Conservation (phyloP, 2,329 filamentous ascomycete genomes). For the Fragosphaeria purpurea region DNA sequence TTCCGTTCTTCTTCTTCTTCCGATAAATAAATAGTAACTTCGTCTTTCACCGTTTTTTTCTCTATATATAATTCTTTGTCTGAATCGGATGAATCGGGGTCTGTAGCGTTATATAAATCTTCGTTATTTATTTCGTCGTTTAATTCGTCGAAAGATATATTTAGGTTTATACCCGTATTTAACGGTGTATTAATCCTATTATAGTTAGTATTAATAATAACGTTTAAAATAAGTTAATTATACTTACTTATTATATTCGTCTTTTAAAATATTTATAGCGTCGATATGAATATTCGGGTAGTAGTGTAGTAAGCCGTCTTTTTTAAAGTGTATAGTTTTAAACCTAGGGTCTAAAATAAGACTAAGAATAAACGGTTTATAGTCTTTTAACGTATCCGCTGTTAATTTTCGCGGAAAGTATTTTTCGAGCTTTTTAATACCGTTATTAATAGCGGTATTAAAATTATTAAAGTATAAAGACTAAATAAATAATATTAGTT, state of each 20-base stretch:
- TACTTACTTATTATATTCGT: not conserved
- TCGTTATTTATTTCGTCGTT: not conserved
- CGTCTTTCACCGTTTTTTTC: not conserved
- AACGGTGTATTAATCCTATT: not conserved
- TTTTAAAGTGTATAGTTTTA: no score
- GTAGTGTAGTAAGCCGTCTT: no score
- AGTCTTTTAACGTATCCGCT: no score
- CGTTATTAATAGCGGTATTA: not conserved
- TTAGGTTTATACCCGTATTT: not conserved
- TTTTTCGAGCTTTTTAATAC: not conserved
- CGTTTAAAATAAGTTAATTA: not conserved
- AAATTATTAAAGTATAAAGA: not conserved
- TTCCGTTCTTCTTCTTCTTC: not conserved
- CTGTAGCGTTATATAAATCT: no score
- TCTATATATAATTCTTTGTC: not conserved
- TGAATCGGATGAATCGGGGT: not conserved
- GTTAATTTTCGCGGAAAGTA: no score
- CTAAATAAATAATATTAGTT: not conserved
- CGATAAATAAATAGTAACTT: not conserved
- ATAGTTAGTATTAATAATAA: not conserved
- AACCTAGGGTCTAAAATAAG: conserved; percentile 12
- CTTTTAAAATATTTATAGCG: not conserved
- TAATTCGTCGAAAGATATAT: not conserved
- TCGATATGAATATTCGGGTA: not conserved
- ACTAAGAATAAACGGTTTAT: conserved; percentile 9